Evolutionary conservation across 768 basidiomycete genomes (phyloP), one percentile per base, ranked within the genome.

Genomic region (Rickenella mellea): DNA sequence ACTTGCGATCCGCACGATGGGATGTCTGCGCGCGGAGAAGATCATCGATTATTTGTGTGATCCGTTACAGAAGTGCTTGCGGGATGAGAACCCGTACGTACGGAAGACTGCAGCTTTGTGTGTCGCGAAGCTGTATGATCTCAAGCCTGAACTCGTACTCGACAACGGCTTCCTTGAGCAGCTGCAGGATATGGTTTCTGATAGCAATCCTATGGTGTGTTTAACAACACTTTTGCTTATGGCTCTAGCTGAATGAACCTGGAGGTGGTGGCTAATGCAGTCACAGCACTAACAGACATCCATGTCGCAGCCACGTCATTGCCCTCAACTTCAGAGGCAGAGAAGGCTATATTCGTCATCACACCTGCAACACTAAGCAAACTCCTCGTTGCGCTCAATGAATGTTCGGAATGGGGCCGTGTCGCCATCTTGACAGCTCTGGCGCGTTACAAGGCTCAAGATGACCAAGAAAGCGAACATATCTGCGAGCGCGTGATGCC

Each of bases 11-110:
- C 80, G 94, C 27, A 99, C 96, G 7, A 99, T 99, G 96, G 92
- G 91, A 26, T 87, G 88, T 55, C 65, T 99, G 37, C 85, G 93
- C 30, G 93, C 94, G 7, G 96, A 98, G 62, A 98, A 97, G 77
- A 98, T 97, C 59, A 89, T 97, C 62, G 93, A 97, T 66, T 99
- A 98, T 63, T 77, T 99, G n/a, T 90, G 83, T 53, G 87, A 92
- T 59, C 94, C 96, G 0, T 68, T 99, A 3, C 85, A 90, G 51
- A 88, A 90, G 54, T 89, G 87, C 52, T 69, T 98, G 21, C 76
- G 79, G 31, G 96, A 98, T 64, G 93, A 97, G 52, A 96, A 96
- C 53, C 94, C 96, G 1, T 99, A 99, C 59, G 96, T 98, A 24
- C 80, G 94, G 52, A 99, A 98, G 70, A 98, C 94, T 5, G 96